phyloP scores from a whole-genome alignment of 371 early-diverging fungal genomes.

The Apophysomyces variabilis region DNA sequence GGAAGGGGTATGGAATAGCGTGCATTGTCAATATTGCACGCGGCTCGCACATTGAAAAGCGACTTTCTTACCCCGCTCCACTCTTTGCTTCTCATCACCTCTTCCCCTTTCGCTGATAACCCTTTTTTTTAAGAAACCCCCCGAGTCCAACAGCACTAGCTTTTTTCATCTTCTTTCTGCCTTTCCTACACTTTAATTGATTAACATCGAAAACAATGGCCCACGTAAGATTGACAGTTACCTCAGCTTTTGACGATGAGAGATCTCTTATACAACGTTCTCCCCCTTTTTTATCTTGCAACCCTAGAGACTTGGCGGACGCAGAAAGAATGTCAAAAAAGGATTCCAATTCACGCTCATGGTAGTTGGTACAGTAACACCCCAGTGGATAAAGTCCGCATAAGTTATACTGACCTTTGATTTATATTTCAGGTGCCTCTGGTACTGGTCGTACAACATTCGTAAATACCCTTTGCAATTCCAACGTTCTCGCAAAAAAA shows the following conservation, averaged over 20 bases:
- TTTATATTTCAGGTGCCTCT: slow-evolving; percentile 67
- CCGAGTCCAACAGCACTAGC: slow-evolving; percentile 11
- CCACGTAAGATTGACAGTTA: slow-evolving; percentile 17
- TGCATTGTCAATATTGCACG: slow-evolving; percentile 9
- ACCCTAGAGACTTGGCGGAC: slow-evolving; percentile 61
- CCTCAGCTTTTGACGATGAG: slow-evolving; percentile 6
- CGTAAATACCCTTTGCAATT: slow-evolving; percentile 96
- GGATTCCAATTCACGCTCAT: slow-evolving; percentile 96
- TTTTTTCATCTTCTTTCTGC: slow-evolving; percentile 15
- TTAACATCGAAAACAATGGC: slow-evolving; percentile 16
- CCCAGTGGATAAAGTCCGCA: neutral
- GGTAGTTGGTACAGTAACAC: slow-evolving; percentile 83
- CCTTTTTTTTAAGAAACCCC: slow-evolving; percentile 19
- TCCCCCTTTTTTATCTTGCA: slow-evolving; percentile 6
- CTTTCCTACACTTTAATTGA: slow-evolving; percentile 11
- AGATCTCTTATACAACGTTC: neutral
- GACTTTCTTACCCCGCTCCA: slow-evolving; percentile 8
- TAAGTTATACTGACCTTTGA: slow-evolving; percentile 2
- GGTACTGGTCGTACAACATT: slow-evolving; percentile 99
- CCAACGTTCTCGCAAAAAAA: slow-evolving; percentile 68
- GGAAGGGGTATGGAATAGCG: slow-evolving; percentile 4
- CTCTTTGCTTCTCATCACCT: slow-evolving; percentile 6
- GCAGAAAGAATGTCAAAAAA: slow-evolving; percentile 95
- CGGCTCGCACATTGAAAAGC: slow-evolving; percentile 11
- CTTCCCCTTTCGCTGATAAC: slow-evolving; percentile 17